phyloP scores from a whole-genome alignment of 2,329 filamentous ascomycete genomes.

The Aspergillus luchuensis region DNA sequence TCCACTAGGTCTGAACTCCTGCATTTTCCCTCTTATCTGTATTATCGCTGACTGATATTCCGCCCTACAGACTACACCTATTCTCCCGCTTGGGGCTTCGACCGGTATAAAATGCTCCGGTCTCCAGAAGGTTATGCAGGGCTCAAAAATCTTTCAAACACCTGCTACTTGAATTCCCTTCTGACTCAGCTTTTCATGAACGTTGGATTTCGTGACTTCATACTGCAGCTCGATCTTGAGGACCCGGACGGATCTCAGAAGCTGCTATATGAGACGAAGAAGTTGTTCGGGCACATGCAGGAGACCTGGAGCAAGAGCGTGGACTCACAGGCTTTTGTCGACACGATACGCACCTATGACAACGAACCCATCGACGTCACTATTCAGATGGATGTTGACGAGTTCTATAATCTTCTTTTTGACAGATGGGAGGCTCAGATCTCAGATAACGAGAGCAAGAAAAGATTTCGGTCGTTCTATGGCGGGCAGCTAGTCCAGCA shows the following conservation, averaged over 20 bases:
- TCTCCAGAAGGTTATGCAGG: slow-evolving; percentile 82
- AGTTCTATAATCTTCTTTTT: slow-evolving; percentile 93
- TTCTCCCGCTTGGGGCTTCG: slow-evolving; percentile 63
- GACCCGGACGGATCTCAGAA: slow-evolving; percentile 61
- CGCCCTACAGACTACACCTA: slow-evolving; percentile 58
- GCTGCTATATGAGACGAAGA: slow-evolving; percentile 75
- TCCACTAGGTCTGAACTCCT: slow-evolving; percentile 49
- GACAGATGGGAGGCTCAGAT: slow-evolving; percentile 89
- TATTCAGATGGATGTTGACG: slow-evolving; percentile 96
- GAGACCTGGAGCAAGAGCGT: slow-evolving; percentile 73
- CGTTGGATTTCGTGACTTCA: slow-evolving; percentile 78
- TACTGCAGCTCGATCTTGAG: slow-evolving; percentile 65
- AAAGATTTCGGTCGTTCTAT: slow-evolving; percentile 77
- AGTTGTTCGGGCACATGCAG: slow-evolving; percentile 83
- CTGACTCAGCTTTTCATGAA: slow-evolving; percentile 98
- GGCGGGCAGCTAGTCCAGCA: slow-evolving; percentile 91
- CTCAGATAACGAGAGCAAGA: slow-evolving; percentile 66
- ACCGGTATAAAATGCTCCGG: slow-evolving; percentile 69
- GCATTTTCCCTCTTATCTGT: slow-evolving; percentile 15
- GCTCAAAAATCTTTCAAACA: slow-evolving; percentile 88
- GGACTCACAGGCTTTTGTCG: slow-evolving; percentile 72
- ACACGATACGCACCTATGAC: slow-evolving; percentile 78
- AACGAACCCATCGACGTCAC: slow-evolving; percentile 80
- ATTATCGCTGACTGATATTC: slow-evolving; percentile 26
- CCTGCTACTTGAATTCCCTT: slow-evolving; percentile 95